These are phyloP conservation scores for Diophrys appendiculata DNA, from an alignment of 73 alveolate genomes.

Conservation along the genomic window DNA sequence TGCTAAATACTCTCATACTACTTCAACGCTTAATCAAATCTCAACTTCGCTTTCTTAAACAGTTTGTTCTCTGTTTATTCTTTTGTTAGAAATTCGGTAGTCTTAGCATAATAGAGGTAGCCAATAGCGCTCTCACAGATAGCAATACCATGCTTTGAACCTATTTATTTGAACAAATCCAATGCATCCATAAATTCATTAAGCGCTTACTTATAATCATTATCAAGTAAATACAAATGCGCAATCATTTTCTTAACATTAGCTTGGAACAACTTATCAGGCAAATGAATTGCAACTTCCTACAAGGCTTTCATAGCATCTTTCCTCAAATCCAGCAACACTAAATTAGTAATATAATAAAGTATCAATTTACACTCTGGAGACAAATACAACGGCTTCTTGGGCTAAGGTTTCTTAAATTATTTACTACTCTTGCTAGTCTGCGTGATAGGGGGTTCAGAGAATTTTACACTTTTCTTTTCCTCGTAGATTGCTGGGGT, in stretches of 20 bases:
- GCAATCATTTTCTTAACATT: conserved; percentile 6
- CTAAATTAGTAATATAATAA: neutral
- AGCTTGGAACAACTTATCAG: conserved; percentile 5
- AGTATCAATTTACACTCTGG: neutral
- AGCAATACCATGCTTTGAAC: neutral
- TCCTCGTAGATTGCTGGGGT: neutral
- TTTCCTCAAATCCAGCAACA: neutral
- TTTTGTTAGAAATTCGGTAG: neutral
- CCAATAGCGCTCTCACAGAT: conserved; percentile 4
- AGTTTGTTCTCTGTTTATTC: neutral
- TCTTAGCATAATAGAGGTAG: conserved; percentile 5
- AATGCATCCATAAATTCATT: neutral
- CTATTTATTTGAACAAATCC: neutral
- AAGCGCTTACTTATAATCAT: neutral
- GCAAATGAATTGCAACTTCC: neutral
- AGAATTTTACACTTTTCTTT: neutral
- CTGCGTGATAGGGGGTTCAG: neutral
- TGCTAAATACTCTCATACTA: neutral
- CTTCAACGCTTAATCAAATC: neutral
- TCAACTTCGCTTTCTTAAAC: neutral
- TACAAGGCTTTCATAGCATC: conserved; percentile 3
- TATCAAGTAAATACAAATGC: neutral
- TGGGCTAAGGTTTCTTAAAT: neutral
- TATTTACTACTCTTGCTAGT: neutral
- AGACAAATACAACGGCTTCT: neutral